Evolutionary conservation across 345 rosid genomes (phyloP).

Genomic region (Salix caprea): DNA sequence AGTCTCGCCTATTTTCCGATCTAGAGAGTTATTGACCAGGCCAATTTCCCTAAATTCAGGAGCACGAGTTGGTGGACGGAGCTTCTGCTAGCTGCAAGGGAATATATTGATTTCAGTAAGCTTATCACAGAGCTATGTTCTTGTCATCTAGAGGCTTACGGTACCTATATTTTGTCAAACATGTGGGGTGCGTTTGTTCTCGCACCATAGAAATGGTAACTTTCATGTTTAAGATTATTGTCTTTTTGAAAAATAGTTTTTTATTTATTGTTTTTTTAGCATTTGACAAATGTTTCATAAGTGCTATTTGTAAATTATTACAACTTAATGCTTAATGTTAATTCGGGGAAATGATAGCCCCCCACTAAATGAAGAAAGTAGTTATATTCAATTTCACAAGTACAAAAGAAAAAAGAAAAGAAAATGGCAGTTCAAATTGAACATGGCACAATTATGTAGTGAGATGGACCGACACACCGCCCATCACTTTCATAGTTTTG

Average conservation of each 20-base stretch:
- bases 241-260: too few relatives aligned
- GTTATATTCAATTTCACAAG: background rate
- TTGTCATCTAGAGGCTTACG: background rate
- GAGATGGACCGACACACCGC: slow-evolving; percentile 9
- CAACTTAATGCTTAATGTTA: too few relatives aligned
- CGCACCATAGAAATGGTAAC: background rate
- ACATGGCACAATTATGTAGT: background rate
- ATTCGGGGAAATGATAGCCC: background rate
- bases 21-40: too few relatives aligned
- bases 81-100: too few relatives aligned
- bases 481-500: background rate
- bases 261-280: too few relatives aligned
- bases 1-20: too few relatives aligned
- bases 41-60: too few relatives aligned
- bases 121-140: background rate
- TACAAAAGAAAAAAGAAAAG: background rate
- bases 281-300: too few relatives aligned
- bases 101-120: too few relatives aligned
- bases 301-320: too few relatives aligned
- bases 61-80: too few relatives aligned
- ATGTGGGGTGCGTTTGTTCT: background rate
- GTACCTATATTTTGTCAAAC: background rate
- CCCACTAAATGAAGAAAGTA: background rate
- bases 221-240: background rate
- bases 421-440: background rate